phyloP scores from a whole-genome alignment of 2,329 filamentous ascomycete species.

The Onygena corvina region DNA sequence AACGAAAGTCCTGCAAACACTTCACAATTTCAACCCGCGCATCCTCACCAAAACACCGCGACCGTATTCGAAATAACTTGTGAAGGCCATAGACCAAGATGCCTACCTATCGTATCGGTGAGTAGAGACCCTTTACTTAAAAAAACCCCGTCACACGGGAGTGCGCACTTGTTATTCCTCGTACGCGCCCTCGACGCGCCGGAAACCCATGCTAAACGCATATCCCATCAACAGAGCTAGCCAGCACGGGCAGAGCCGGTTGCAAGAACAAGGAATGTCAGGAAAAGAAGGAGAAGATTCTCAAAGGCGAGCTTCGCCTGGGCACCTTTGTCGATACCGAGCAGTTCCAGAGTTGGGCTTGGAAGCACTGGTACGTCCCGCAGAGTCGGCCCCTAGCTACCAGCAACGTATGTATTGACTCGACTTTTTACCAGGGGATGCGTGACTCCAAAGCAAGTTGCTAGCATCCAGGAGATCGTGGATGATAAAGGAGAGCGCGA shows the following conservation, averaged over 20 bases:
- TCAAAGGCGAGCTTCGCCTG: constrained; percentile 66
- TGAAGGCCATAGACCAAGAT: not conserved
- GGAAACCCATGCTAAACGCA: not conserved
- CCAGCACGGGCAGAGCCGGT: constrained; percentile 57
- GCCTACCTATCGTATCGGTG: constrained; percentile 9
- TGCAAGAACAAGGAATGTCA: constrained; percentile 69
- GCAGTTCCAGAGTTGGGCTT: constrained; percentile 54
- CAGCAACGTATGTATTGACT: no score
- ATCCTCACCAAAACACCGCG: not conserved
- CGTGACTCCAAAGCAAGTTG: constrained; percentile 62
- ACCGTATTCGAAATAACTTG: not conserved
- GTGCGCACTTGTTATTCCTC: not conserved
- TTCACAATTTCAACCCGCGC: not conserved
- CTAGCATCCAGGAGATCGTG: constrained; percentile 47
- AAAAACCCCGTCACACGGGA: not conserved
- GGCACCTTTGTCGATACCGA: constrained; percentile 58
- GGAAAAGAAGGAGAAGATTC: constrained; percentile 54
- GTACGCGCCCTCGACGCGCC: not conserved
- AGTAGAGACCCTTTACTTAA: not conserved
- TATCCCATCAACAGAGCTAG: constrained; percentile 47
- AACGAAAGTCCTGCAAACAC: no score
- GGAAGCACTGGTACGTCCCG: constrained; percentile 71
- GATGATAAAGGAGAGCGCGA: constrained; percentile 40
- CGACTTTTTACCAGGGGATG: constrained; percentile 56
- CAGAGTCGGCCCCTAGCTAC: not conserved